Conservation (phyloP, 805 yeast genomes). For the Kazachstania taianensis region DNA sequence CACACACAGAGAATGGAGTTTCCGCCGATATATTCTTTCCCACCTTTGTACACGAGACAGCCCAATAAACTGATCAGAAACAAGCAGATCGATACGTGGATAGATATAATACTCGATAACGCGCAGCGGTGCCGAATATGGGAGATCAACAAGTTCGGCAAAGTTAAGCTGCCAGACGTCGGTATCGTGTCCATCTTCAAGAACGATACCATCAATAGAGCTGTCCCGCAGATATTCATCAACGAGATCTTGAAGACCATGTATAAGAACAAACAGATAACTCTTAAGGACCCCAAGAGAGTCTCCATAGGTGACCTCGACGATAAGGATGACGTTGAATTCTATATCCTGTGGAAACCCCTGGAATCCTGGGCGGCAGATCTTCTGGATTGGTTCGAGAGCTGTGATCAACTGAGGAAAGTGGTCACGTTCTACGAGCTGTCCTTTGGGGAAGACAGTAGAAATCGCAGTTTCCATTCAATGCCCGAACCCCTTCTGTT, state of each 20-base stretch:
- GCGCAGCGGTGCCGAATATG: conserved; percentile 49
- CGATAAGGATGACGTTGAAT: conserved; percentile 17
- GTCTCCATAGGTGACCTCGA: background rate
- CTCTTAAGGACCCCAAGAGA: conserved; percentile 27
- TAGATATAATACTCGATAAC: conserved; percentile 47
- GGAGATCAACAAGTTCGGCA: conserved; percentile 34
- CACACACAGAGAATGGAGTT: conserved; percentile 5
- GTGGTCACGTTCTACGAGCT: conserved; percentile 79
- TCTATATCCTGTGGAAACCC: conserved; percentile 54
- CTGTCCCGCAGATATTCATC: conserved; percentile 44
- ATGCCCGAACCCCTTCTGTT: conserved; percentile 49
- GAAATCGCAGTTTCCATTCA: conserved; percentile 48
- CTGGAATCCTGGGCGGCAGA: conserved; percentile 58
- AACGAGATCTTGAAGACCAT: conserved; percentile 47
- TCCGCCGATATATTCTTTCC: conserved; percentile 61
- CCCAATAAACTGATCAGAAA: conserved; percentile 70
- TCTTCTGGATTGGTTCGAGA: conserved; percentile 61
- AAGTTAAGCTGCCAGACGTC: conserved; percentile 6
- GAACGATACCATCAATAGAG: conserved; percentile 42
- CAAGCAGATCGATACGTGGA: conserved; percentile 77
- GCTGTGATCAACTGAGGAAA: conserved; percentile 66
- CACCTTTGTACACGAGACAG: conserved; percentile 87
- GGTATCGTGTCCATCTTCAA: conserved; percentile 32
- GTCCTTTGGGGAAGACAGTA: conserved; percentile 49
- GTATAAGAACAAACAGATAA: conserved; percentile 47